These are phyloP conservation scores for Cladobotryum protrusum DNA, from an alignment of 2,329 filamentous ascomycete genomes.

Conservation along the genomic window DNA sequence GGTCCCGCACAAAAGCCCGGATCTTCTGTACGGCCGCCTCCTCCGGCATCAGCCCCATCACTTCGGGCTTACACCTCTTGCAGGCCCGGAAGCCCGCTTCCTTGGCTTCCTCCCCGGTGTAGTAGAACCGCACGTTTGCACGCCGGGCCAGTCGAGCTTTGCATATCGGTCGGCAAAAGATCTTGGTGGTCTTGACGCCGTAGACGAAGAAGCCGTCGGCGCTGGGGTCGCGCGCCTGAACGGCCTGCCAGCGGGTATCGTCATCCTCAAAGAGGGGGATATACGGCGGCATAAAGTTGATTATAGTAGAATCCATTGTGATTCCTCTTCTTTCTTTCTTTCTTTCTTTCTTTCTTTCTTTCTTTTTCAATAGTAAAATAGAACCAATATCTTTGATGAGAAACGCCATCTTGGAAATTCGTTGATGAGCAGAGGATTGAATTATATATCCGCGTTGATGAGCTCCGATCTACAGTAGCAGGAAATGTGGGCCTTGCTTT, in stretches of 20 bases:
- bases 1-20: constrained; percentile 25
- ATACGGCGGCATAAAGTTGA: not conserved
- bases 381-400: not conserved
- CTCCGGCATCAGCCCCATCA: constrained; percentile 34
- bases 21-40: constrained; percentile 38
- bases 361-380: not conserved
- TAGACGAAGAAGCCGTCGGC: constrained; percentile 38
- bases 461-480: not conserved
- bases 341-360: no score
- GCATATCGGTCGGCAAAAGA: constrained; percentile 57
- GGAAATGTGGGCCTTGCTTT: constrained; percentile 23
- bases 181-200: constrained; percentile 37
- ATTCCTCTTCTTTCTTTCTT: no score
- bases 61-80: constrained; percentile 48
- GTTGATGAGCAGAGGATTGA: not conserved
- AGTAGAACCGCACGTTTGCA: constrained; percentile 53
- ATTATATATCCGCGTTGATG: no score
- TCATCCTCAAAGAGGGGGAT: constrained; percentile 24
- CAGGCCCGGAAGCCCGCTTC: constrained; percentile 48
- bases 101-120: constrained; percentile 37
- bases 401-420: not conserved
- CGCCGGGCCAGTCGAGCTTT: constrained; percentile 54
- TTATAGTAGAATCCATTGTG: not conserved
- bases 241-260: constrained; percentile 30
- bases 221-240: constrained; percentile 27